phyloP scores from a whole-genome alignment of 306 rosid species.

The Hylodesmum podocarpum region DNA sequence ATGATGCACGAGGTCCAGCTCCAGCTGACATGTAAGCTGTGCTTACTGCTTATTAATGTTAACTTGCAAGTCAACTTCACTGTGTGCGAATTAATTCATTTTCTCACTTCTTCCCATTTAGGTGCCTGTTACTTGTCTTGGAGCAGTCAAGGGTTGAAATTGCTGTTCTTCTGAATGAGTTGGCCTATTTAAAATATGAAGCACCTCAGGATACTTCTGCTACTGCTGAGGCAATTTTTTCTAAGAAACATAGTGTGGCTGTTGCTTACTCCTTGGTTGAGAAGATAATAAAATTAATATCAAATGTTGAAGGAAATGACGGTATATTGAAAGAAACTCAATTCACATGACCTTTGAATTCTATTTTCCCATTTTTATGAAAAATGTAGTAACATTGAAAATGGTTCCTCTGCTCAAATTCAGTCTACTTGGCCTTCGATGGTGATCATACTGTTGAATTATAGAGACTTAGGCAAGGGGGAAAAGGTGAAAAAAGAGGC shows the following conservation, averaged over 20 bases:
- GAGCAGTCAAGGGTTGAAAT: conserved; percentile 96
- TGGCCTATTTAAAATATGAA: conserved; percentile 84
- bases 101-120: conserved; percentile 37
- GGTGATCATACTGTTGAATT: conserved; percentile 7
- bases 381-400: neutral
- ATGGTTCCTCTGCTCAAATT: conserved; percentile 17
- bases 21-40: conserved; percentile 66
- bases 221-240: conserved; percentile 51
- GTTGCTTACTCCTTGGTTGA: conserved; percentile 83
- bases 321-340: conserved; percentile 45
- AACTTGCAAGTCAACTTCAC: neutral
- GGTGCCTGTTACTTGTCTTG: conserved; percentile 90
- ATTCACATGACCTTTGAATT: conserved; percentile 13
- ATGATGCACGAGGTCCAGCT: conserved; percentile 50
- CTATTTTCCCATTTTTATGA: neutral
- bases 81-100: conserved; percentile 14
- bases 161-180: conserved; percentile 85
- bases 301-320: conserved; percentile 59
- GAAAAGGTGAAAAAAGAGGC: neutral
- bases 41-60: neutral
- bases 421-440: neutral
- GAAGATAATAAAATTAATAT: conserved; percentile 74
- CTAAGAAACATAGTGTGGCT: conserved; percentile 69
- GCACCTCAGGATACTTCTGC: conserved; percentile 66
- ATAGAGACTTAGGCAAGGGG: neutral